phyloP scores from a whole-genome alignment of 768 basidiomycete genomes.

The Tricholoma bakamatsutake region DNA sequence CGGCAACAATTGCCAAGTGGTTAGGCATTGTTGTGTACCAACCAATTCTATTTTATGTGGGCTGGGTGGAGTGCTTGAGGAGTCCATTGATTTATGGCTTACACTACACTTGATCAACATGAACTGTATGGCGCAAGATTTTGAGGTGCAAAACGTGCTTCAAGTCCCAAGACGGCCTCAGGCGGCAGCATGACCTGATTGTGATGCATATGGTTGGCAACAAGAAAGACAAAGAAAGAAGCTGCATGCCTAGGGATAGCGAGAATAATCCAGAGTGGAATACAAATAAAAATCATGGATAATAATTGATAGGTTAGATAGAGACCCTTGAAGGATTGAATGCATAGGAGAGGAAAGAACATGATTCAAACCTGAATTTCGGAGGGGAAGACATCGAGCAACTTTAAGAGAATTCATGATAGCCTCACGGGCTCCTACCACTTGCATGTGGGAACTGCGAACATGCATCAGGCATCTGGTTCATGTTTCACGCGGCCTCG shows the following conservation, averaged over 20 bases:
- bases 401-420: too few relatives aligned
- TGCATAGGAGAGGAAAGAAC: constrained; percentile 24
- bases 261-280: constrained; percentile 43
- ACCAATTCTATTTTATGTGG: constrained; percentile 27
- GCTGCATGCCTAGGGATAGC: constrained; percentile 29
- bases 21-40: constrained; percentile 26
- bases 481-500: too few relatives aligned
- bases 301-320: constrained; percentile 40
- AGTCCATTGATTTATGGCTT: neutral
- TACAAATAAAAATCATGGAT: constrained; percentile 33
- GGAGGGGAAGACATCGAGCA: neutral
- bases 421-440: too few relatives aligned
- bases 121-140: constrained; percentile 24
- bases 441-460: too few relatives aligned
- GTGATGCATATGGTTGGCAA: neutral
- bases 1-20: constrained; percentile 35
- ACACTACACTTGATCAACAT: constrained; percentile 24
- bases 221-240: neutral
- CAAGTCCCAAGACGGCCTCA: constrained; percentile 40
- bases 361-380: constrained; percentile 11
- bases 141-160: constrained; percentile 32
- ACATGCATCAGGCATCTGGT: too few relatives aligned
- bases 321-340: constrained; percentile 45
- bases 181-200: constrained; percentile 35
- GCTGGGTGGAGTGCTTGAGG: neutral